phyloP scores from a whole-genome alignment of 805 yeast genomes.

The Candida xiaguanensis region DNA sequence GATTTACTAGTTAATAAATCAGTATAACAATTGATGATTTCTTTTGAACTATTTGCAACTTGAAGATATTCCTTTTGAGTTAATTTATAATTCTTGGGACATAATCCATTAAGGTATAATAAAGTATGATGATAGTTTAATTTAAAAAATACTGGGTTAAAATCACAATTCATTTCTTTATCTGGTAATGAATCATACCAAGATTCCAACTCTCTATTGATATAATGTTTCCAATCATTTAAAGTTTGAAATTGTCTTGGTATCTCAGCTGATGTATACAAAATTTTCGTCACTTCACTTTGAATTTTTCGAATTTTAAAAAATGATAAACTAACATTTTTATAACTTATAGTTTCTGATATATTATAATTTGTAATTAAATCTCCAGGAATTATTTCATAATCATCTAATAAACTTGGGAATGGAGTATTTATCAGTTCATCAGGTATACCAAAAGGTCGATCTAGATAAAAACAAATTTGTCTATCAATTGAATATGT shows the following conservation, averaged over 20 bases:
- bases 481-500: conserved; percentile 83
- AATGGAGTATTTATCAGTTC: conserved; percentile 67
- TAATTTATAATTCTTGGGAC: conserved; percentile 62
- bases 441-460: conserved; percentile 89
- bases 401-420: conserved; percentile 75
- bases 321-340: conserved; percentile 62
- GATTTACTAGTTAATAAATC: conserved; percentile 52
- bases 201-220: conserved; percentile 47
- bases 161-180: conserved; percentile 63
- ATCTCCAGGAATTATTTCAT: conserved; percentile 43
- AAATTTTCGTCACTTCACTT: conserved; percentile 66
- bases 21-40: conserved; percentile 60
- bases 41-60: conserved; percentile 62
- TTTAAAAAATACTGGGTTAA: conserved; percentile 64
- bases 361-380: conserved; percentile 36
- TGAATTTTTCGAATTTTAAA: conserved; percentile 71
- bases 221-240: conserved; percentile 60
- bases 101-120: conserved; percentile 69
- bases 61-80: conserved; percentile 50
- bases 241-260: conserved; percentile 58
- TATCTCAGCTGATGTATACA: conserved; percentile 68
- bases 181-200: conserved; percentile 68
- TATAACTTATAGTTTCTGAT: conserved; percentile 55
- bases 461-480: conserved; percentile 77
- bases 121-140: conserved; percentile 76